Evolutionary conservation across 208 protist species (phyloP).

Genomic region (Polymyxa betae): DNA sequence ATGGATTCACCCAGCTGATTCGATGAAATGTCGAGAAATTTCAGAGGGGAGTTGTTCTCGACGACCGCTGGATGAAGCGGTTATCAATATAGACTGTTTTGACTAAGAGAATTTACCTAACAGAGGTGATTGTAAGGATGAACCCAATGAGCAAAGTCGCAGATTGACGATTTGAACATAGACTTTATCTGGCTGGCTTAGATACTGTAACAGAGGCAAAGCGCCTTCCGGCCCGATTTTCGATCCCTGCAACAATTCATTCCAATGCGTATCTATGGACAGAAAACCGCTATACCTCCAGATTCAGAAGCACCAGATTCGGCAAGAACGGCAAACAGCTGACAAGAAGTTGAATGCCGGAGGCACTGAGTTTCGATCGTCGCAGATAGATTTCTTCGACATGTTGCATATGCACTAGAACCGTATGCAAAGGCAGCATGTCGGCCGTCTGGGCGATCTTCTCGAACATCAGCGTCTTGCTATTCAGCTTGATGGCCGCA

Average conservation of each 20-base stretch:
- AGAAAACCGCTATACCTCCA: not conserved
- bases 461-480: not conserved
- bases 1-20: slow-evolving; percentile 35
- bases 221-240: not conserved
- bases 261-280: not conserved
- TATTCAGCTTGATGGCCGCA: not conserved
- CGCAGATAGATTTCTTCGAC: not conserved
- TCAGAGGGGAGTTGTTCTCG: not conserved
- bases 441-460: not conserved
- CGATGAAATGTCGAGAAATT: slow-evolving; percentile 11
- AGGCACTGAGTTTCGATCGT: not conserved
- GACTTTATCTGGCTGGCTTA: not conserved
- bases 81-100: not conserved
- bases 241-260: not conserved
- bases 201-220: not conserved
- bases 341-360: not conserved
- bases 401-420: not conserved
- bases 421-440: not conserved
- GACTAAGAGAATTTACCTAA: not conserved
- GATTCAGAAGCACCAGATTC: not conserved
- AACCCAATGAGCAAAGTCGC: not conserved
- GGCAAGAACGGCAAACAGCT: not conserved
- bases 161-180: not conserved
- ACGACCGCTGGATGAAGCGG: not conserved
- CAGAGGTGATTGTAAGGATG: not conserved